Percentiles rank a stretch among this genome's conserved stretches.
Conservation (phyloP, 805 yeast genomes). For the Schizosaccharomyces octosporus region DNA sequence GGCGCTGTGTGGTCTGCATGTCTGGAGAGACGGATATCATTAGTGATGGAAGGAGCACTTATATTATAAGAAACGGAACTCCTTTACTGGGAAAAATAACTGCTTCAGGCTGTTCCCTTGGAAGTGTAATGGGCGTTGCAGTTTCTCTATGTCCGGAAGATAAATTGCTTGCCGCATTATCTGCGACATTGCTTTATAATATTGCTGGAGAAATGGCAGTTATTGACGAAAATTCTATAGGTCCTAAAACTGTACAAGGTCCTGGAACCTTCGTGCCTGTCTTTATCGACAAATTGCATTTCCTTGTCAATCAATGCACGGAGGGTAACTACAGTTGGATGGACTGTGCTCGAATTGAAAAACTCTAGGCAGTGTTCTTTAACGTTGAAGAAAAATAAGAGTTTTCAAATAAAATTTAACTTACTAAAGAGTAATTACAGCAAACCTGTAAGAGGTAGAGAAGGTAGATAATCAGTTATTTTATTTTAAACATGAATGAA, state of each 20-base stretch:
- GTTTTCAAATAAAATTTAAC: too few species aligned
- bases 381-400: too few species aligned
- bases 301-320: neutral
- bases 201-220: conserved; percentile 36
- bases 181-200: conserved; percentile 36
- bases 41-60: conserved; percentile 20
- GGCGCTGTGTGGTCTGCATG: conserved; percentile 25
- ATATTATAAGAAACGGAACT: conserved; percentile 30
- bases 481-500: too few species aligned
- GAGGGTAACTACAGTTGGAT: neutral
- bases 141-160: conserved; percentile 21
- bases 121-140: conserved; percentile 40
- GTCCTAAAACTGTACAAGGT: conserved; percentile 12
- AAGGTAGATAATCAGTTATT: too few species aligned
- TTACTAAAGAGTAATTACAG: too few species aligned
- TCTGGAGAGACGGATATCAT: conserved; percentile 38
- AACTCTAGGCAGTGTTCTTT: neutral
- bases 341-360: neutral
- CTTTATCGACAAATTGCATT: conserved; percentile 22
- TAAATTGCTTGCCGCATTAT: conserved; percentile 23
- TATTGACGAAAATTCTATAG: conserved; percentile 7
- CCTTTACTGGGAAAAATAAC: conserved; percentile 41
- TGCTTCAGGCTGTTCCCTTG: conserved; percentile 66
- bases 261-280: conserved; percentile 30
- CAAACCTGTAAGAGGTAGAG: too few species aligned